Conservation (phyloP, 116 monocot genomes). For the Posidonia oceanica region DNA sequence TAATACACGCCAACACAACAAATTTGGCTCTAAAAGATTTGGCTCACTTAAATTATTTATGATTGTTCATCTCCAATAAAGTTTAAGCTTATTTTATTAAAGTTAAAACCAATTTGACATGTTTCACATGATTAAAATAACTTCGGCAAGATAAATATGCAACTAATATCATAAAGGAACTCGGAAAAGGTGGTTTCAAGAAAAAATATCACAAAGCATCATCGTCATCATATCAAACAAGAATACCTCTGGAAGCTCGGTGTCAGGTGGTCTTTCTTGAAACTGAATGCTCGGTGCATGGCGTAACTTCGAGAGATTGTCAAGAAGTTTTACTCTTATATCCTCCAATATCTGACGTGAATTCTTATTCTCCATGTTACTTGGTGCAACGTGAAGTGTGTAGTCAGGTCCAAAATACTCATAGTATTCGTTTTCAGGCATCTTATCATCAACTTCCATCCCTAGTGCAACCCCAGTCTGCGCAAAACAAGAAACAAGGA, state of each 20-base stretch:
- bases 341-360: slow-evolving; percentile 38
- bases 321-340: slow-evolving; percentile 42
- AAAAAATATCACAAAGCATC: not conserved
- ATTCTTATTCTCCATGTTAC: slow-evolving; percentile 90
- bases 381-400: slow-evolving; percentile 66
- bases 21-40: too few relatives aligned
- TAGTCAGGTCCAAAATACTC: slow-evolving; percentile 79
- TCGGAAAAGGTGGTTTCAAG: not conserved
- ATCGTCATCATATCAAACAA: not conserved
- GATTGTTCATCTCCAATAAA: too few relatives aligned
- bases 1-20: too few relatives aligned
- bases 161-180: too few relatives aligned
- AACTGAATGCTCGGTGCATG: slow-evolving; percentile 89
- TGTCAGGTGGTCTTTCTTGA: slow-evolving; percentile 51
- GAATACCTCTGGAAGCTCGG: slow-evolving; percentile 47
- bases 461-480: slow-evolving; percentile 79
- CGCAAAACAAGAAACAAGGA: not conserved
- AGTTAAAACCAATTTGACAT: too few relatives aligned
- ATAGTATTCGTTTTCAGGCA: slow-evolving; percentile 65
- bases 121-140: too few relatives aligned
- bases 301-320: slow-evolving; percentile 60
- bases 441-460: slow-evolving; percentile 50
- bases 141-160: too few relatives aligned
- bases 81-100: too few relatives aligned
- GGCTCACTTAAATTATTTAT: too few relatives aligned